Evolutionary conservation across 1,284 basidiomycete species (phyloP).

Genomic region (Cutaneotrichosporon cavernicola): DNA sequence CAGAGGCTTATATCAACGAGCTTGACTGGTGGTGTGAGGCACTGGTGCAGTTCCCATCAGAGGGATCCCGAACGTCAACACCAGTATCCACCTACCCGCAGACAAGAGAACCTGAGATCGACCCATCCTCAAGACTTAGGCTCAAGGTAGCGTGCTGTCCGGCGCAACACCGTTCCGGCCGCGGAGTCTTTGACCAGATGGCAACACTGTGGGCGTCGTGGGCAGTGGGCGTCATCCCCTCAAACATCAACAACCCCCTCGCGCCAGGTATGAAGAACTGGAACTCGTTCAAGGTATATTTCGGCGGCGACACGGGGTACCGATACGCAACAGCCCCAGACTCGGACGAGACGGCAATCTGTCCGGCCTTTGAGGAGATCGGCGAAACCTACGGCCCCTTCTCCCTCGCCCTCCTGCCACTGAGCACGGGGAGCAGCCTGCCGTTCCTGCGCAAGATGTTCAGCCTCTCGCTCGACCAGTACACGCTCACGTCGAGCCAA

Average conservation of each 20-base stretch:
- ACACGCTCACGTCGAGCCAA: slow-evolving; percentile 50
- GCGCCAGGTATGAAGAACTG: slow-evolving; percentile 35
- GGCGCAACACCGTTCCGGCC: slow-evolving; percentile 51
- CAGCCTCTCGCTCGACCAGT: slow-evolving; percentile 51
- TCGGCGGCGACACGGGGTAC: slow-evolving; percentile 54
- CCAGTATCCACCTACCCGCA: background rate
- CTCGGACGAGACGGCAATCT: slow-evolving; percentile 39
- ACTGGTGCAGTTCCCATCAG: slow-evolving; percentile 35
- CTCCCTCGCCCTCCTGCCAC: slow-evolving; percentile 44
- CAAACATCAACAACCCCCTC: slow-evolving; percentile 14
- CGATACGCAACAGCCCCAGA: slow-evolving; percentile 50
- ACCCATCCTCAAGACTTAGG: slow-evolving; percentile 26
- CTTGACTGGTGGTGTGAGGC: slow-evolving; percentile 53
- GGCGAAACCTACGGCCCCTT: slow-evolving; percentile 46
- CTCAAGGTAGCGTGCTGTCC: slow-evolving; percentile 51
- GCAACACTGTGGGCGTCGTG: slow-evolving; percentile 52
- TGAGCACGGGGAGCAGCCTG: slow-evolving; percentile 50
- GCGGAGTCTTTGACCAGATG: slow-evolving; percentile 52
- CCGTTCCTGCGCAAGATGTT: slow-evolving; percentile 51
- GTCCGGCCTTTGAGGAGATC: slow-evolving; percentile 52
- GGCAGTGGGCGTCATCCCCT: slow-evolving; percentile 46
- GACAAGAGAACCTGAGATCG: slow-evolving; percentile 7
- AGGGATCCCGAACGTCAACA: background rate
- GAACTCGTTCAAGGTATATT: slow-evolving; percentile 48
- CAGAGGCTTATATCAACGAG: slow-evolving; percentile 44